A percentile compares a stretch with the other conserved stretches of the same genome.
Conservation (phyloP, 768 basidiomycete genomes). For the Cystobasidium tubakii region DNA sequence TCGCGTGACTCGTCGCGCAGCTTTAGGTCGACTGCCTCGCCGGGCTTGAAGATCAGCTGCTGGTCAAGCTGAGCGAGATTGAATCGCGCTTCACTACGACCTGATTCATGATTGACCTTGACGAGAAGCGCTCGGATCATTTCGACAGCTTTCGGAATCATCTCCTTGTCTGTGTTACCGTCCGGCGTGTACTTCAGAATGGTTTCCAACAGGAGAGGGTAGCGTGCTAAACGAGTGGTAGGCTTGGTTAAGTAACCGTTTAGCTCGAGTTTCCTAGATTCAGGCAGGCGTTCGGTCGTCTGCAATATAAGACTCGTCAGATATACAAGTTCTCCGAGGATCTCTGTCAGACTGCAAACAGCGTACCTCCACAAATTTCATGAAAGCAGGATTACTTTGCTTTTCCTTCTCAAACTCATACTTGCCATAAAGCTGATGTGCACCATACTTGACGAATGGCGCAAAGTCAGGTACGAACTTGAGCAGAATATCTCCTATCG, state of each 20-base stretch:
- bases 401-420: constrained; percentile 99
- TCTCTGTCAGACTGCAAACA: not conserved
- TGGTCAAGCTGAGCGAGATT: constrained; percentile 88
- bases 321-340: not conserved
- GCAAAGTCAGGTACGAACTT: constrained; percentile 75
- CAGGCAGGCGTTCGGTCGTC: constrained; percentile 84
- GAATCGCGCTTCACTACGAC: constrained; percentile 92
- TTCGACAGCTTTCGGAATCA: constrained; percentile 68
- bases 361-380: constrained; percentile 83
- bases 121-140: constrained; percentile 73
- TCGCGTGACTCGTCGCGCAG: constrained; percentile 81
- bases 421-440: constrained; percentile 95
- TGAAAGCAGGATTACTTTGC: constrained; percentile 80
- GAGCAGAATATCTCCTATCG: constrained; percentile 81
- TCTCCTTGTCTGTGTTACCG: constrained; percentile 75
- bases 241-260: constrained; percentile 98
- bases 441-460: constrained; percentile 91
- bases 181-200: constrained; percentile 87
- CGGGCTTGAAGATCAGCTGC: constrained; percentile 80
- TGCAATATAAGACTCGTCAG: constrained; percentile 46
- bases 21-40: constrained; percentile 81
- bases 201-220: constrained; percentile 85
- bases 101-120: constrained; percentile 86
- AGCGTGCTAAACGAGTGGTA: constrained; percentile 92
- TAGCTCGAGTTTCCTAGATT: constrained; percentile 90